Evolutionary conservation across 805 yeast genomes (phyloP).

Genomic region (Starmerella apis): DNA sequence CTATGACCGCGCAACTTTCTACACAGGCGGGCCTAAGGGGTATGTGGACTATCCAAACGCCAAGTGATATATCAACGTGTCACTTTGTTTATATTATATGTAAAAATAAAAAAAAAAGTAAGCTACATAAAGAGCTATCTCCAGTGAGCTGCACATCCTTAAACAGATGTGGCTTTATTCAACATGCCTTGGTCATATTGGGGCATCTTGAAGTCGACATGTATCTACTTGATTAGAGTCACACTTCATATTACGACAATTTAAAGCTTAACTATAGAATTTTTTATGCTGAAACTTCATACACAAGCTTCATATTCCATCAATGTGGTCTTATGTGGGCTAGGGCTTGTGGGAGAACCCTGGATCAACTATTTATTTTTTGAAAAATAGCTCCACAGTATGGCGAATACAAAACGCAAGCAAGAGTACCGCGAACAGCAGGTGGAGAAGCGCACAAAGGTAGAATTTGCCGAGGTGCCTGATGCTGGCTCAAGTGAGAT

Average conservation of each 20-base stretch:
- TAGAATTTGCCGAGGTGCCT: slow-evolving; percentile 33
- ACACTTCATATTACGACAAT: no score
- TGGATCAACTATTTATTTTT: background rate
- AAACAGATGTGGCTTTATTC: no score
- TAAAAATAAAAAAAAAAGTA: no score
- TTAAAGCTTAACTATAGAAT: no score
- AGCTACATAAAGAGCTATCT: no score
- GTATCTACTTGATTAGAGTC: no score
- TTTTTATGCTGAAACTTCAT: no score
- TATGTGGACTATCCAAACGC: slow-evolving; percentile 37
- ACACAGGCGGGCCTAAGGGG: slow-evolving; percentile 35
- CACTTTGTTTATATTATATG: no score
- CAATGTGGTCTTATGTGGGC: background rate
- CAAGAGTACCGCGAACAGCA: slow-evolving; percentile 37
- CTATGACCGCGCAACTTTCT: slow-evolving; percentile 44
- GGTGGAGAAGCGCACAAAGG: slow-evolving; percentile 37
- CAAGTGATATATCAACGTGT: background rate
- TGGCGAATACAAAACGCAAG: slow-evolving; percentile 27
- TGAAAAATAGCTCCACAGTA: background rate
- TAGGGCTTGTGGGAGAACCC: background rate
- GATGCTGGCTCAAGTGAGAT: background rate
- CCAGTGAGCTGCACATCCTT: no score
- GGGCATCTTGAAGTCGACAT: no score
- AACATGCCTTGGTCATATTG: no score
- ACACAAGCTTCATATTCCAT: no score